phyloP scores from a whole-genome alignment of 2,329 filamentous ascomycete species.

The Cordyceps pruinosa region DNA sequence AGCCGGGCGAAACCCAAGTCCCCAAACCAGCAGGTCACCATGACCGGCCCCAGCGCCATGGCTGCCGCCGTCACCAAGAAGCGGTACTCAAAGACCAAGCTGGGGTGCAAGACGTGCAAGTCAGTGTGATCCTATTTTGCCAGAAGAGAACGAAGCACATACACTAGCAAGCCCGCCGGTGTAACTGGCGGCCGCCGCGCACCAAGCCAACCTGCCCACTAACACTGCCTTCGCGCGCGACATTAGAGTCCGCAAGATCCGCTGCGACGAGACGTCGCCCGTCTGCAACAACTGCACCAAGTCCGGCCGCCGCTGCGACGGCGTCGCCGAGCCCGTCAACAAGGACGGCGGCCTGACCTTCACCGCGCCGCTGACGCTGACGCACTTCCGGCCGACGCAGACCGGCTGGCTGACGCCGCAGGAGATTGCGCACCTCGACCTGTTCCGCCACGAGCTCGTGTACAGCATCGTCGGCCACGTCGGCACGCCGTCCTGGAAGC shows the following conservation, averaged over 20 bases:
- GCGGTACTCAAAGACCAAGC: conserved; percentile 12
- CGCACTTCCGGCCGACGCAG: conserved; percentile 14
- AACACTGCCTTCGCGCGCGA: background rate
- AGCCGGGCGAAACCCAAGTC: conserved; percentile 4
- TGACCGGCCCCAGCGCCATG: background rate
- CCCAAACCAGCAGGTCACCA: background rate
- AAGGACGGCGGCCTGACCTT: conserved; percentile 17
- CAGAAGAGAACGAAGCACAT: background rate
- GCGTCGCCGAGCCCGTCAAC: conserved; percentile 11
- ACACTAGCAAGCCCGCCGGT: background rate
- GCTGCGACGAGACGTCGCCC: conserved; percentile 16
- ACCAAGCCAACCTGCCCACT: background rate
- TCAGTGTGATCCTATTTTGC: background rate
- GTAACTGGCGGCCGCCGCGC: background rate
- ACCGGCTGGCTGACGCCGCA: conserved; percentile 12
- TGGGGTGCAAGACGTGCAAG: conserved; percentile 14
- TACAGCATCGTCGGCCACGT: conserved; percentile 15
- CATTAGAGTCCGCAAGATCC: conserved; percentile 17
- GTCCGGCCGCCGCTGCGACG: conserved; percentile 15
- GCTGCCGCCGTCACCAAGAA: conserved; percentile 5
- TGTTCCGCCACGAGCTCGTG: conserved; percentile 14
- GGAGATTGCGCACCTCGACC: conserved; percentile 9
- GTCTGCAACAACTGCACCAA: conserved; percentile 15
- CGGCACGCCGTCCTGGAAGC: conserved; percentile 11
- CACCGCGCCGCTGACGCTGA: conserved; percentile 14